Evolutionary conservation across 2,329 filamentous ascomycete genomes (phyloP).

Genomic region (Tolypocladium pustulatum): DNA sequence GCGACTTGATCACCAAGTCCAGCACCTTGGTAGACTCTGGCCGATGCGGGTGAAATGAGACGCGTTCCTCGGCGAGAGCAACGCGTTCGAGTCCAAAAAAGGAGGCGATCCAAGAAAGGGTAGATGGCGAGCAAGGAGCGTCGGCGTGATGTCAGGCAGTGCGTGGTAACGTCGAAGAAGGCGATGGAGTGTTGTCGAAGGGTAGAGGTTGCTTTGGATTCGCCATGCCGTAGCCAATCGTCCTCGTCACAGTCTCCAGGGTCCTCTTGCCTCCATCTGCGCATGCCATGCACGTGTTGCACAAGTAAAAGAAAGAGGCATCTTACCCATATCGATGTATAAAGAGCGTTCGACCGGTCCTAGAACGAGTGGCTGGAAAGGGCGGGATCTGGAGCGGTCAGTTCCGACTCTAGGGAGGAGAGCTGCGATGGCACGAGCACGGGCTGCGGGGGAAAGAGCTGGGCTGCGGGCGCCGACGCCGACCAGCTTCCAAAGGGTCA

Average conservation of each 20-base stretch:
- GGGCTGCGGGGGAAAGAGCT: not conserved
- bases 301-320: slow-evolving; percentile 16
- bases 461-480: not conserved
- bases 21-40: slow-evolving; percentile 9
- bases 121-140: slow-evolving; percentile 32
- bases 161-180: slow-evolving; percentile 12
- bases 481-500: not conserved
- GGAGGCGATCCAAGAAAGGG: slow-evolving; percentile 31
- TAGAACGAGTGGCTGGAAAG: slow-evolving; percentile 18
- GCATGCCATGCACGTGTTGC: slow-evolving; percentile 8
- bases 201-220: slow-evolving; percentile 1
- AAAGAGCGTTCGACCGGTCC: slow-evolving; percentile 23
- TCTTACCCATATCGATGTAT: slow-evolving; percentile 32
- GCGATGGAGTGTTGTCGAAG: slow-evolving; percentile 4
- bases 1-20: slow-evolving; percentile 22
- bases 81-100: slow-evolving; percentile 21
- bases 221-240: slow-evolving; percentile 3
- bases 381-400: slow-evolving; percentile 16
- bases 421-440: slow-evolving; percentile 2
- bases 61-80: slow-evolving; percentile 11
- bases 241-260: slow-evolving; percentile 11
- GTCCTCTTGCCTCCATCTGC: slow-evolving; percentile 15
- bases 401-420: slow-evolving; percentile 11
- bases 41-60: not conserved
- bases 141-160: slow-evolving; percentile 19